Percentiles rank a stretch among this genome's conserved stretches.
Conservation (phyloP, 202 grass and related monocot species). For the Dendrocalamus latiflorus region DNA sequence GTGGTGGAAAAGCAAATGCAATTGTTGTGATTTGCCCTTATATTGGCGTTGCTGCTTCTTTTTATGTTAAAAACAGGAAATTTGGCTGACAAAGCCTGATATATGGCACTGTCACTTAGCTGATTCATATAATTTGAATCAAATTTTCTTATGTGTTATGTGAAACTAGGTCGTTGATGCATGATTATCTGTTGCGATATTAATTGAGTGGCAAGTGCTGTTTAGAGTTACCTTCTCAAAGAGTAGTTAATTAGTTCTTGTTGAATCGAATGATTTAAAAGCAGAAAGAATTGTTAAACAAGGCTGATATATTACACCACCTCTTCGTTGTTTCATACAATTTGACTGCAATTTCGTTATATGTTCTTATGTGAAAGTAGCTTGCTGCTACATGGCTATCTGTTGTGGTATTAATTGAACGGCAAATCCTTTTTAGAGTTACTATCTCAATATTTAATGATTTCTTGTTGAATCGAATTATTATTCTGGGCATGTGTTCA, state of each 20-base stretch:
- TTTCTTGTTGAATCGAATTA: background rate
- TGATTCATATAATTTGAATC: background rate
- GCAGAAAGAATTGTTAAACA: background rate
- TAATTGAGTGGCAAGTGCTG: no score
- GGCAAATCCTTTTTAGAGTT: background rate
- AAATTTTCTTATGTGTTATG: background rate
- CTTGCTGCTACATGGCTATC: background rate
- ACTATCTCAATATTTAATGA: background rate
- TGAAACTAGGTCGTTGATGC: background rate
- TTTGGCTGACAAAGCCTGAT: background rate
- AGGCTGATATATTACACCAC: background rate
- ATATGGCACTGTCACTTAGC: background rate
- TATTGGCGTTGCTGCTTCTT: background rate
- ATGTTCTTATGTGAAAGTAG: background rate
- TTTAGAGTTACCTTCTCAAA: background rate
- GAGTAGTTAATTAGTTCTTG: background rate
- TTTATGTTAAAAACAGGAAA: background rate
- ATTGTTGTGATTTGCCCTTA: background rate
- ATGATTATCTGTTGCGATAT: background rate
- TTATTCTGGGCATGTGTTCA: background rate
- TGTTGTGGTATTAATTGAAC: background rate
- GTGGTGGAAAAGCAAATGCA: background rate
- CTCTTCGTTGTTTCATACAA: background rate
- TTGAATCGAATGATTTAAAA: background rate
- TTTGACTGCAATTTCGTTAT: background rate